Conservation (phyloP, 257 asterid species). For the Solanum medicagineum region DNA sequence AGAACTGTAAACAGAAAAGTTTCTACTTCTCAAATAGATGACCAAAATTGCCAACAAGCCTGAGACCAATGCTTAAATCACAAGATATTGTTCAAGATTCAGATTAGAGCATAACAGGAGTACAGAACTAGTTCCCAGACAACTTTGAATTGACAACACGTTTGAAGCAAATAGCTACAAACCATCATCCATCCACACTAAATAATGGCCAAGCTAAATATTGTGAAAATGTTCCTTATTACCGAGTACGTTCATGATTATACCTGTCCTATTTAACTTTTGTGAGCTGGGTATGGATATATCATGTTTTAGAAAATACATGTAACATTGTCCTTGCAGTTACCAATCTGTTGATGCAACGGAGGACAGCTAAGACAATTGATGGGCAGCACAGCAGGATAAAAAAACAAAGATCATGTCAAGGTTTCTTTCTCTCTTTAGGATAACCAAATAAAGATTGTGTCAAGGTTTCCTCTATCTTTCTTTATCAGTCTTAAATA, state of each 20-base stretch:
- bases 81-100: background rate
- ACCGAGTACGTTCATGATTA: background rate
- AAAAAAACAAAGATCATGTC: background rate
- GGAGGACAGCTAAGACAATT: background rate
- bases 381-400: background rate
- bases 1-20: constrained; percentile 17
- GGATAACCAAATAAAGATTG: background rate
- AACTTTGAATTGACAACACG: background rate
- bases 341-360: background rate
- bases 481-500: background rate
- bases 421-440: background rate
- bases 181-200: background rate
- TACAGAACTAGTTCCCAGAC: background rate
- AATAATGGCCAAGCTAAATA: background rate
- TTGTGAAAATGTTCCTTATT: background rate
- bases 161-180: background rate
- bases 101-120: background rate
- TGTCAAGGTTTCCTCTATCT: background rate
- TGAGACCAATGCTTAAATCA: background rate
- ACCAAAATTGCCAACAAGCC: constrained; percentile 2
- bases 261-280: background rate
- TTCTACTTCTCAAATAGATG: constrained; percentile 4
- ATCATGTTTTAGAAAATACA: background rate
- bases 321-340: background rate
- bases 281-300: background rate